Conservation (phyloP, 139 green algal genomes). For the Chlorella sp. region DNA sequence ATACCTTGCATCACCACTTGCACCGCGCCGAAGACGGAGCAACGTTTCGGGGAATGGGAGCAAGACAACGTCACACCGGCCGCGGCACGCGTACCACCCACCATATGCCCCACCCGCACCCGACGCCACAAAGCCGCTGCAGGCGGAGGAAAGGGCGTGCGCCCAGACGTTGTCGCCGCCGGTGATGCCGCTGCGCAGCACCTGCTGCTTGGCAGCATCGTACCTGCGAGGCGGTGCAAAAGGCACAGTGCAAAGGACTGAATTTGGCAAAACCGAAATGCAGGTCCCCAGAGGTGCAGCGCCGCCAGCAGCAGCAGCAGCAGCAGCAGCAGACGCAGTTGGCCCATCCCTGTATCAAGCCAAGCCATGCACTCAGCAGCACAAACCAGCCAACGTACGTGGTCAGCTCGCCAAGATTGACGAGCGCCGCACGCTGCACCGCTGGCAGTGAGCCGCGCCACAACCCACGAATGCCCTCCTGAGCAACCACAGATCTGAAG, state of each 20-base stretch:
- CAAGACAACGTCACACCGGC: too few species aligned
- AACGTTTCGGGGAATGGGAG: too few species aligned
- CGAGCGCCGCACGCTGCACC: conserved; percentile 71
- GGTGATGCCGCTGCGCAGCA: conserved; percentile 46
- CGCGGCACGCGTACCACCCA: too few species aligned
- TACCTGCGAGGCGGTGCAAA: conserved; percentile 36
- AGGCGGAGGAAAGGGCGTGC: conserved; percentile 56
- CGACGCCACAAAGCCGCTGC: conserved; percentile 54
- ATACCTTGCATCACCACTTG: too few species aligned
- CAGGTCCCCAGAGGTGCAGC: too few species aligned
- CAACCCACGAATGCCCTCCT: conserved; percentile 64
- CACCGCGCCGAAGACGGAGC: too few species aligned
- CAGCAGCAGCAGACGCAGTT: too few species aligned
- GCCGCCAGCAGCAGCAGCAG: too few species aligned
- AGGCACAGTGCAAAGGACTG: too few species aligned
- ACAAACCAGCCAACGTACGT: conserved; percentile 5
- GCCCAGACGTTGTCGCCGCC: conserved; percentile 54
- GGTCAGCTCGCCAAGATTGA: conserved; percentile 80
- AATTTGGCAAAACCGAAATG: too few species aligned
- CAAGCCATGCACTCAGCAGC: too few species aligned
- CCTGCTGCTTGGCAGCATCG: conserved; percentile 57
- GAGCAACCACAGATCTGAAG: conserved; percentile 17
- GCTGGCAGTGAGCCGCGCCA: conserved; percentile 70
- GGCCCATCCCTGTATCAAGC: too few species aligned
- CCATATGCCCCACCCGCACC: conserved; percentile 46